phyloP scores from a whole-genome alignment of 169 alveolate species.

The Eimeria mitis region DNA sequence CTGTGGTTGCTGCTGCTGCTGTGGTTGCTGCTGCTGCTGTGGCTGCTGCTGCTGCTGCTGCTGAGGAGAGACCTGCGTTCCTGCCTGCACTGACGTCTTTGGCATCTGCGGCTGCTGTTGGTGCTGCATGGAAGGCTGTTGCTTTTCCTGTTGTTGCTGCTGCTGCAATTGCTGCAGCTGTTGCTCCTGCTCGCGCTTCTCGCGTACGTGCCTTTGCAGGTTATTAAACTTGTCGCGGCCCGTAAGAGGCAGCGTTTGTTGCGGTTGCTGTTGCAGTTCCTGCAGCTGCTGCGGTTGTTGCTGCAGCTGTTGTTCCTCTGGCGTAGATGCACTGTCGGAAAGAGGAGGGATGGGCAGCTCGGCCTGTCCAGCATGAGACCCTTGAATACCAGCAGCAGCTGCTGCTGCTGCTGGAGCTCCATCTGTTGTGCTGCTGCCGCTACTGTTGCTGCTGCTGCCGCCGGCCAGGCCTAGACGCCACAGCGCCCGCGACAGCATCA shows the following conservation, averaged over 20 bases:
- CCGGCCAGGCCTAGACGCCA: conserved; percentile 20
- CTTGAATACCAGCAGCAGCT: background rate
- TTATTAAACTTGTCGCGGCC: conserved; percentile 18
- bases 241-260: conserved; percentile 4
- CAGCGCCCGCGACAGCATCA: conserved; percentile 23
- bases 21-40: background rate
- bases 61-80: background rate
- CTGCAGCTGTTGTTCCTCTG: background rate
- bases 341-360: background rate
- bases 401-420: conserved; percentile 2
- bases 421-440: background rate
- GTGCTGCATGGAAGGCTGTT: background rate
- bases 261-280: background rate
- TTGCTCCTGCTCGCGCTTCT: conserved; percentile 12
- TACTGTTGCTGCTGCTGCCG: background rate
- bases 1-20: no score
- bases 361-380: background rate
- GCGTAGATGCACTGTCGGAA: background rate
- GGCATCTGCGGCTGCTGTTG: background rate
- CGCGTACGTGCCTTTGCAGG: conserved; percentile 27
- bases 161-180: conserved; percentile 25
- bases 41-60: background rate
- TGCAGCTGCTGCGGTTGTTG: conserved; percentile 16
- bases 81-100: no score
- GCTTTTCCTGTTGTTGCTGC: background rate